A percentile compares a stretch with the other conserved stretches of the same genome.
These are phyloP conservation scores for Chaetomium sp. DNA, from an alignment of 2,329 filamentous ascomycete genomes.

Conservation along the genomic window DNA sequence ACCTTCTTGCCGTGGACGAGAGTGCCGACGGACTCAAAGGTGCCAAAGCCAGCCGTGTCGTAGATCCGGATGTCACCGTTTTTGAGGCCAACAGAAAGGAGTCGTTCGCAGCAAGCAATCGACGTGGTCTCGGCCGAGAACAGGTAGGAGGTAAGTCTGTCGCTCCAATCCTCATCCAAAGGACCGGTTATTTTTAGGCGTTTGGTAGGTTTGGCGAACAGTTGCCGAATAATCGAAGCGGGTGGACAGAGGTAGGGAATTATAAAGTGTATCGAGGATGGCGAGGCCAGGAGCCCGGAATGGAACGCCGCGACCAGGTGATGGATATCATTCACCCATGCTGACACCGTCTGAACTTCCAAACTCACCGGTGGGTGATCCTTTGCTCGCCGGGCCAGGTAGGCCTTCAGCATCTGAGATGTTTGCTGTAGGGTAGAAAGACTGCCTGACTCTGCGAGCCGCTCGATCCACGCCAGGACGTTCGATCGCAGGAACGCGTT, in stretches of 20 bases:
- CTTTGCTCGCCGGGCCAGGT: neutral
- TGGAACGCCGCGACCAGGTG: conserved; percentile 7
- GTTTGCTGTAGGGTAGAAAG: neutral
- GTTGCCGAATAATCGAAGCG: conserved; percentile 12
- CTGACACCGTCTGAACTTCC: neutral
- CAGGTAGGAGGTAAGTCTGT: conserved; percentile 3
- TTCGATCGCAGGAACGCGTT: conserved; percentile 30
- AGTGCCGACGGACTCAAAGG: neutral
- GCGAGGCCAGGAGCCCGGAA: conserved; percentile 10
- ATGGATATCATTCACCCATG: neutral
- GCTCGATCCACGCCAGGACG: conserved; percentile 43
- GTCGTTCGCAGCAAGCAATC: neutral
- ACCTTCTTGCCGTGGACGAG: neutral
- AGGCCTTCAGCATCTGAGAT: neutral
- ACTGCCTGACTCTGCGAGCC: conserved; percentile 18
- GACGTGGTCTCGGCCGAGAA: neutral
- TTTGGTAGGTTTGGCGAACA: conserved; percentile 11
- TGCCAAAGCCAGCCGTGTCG: neutral
- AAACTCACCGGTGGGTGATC: neutral
- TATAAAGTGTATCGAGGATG: conserved; percentile 17
- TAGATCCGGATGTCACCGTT: neutral
- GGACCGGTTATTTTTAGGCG: neutral
- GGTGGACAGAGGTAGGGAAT: conserved; percentile 19
- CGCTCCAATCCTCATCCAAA: conserved; percentile 4
- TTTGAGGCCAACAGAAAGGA: neutral